Conservation (phyloP, 257 asterid genomes). For the Jasminum sambac region DNA sequence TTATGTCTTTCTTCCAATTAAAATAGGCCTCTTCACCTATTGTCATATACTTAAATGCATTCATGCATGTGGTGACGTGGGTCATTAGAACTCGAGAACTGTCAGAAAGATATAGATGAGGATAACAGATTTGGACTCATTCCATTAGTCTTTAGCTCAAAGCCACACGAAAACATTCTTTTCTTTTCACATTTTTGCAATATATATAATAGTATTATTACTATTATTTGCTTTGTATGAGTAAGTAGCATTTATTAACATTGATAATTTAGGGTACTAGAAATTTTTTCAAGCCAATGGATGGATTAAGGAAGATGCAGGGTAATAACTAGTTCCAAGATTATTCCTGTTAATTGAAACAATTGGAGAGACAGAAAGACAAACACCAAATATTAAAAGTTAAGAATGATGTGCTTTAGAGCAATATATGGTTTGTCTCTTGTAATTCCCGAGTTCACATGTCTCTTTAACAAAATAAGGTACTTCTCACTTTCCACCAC, state of each 20-base stretch:
- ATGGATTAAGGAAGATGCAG: not conserved
- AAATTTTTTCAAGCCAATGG: no score
- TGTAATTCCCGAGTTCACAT: not conserved
- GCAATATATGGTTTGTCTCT: constrained; percentile 3
- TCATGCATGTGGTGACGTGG: no score
- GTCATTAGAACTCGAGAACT: no score
- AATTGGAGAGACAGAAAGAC: not conserved
- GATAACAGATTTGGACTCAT: not conserved
- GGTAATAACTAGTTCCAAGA: not conserved
- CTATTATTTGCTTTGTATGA: no score
- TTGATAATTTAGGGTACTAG: no score
- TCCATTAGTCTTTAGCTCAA: not conserved
- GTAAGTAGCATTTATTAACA: no score
- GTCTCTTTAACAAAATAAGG: constrained; percentile 8
- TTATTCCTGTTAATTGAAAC: not conserved
- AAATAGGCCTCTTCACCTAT: no score
- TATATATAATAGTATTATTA: no score
- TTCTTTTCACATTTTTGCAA: no score
- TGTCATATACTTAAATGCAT: no score
- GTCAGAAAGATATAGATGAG: no score
- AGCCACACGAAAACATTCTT: not conserved
- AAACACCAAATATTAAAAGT: not conserved
- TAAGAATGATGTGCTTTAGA: not conserved
- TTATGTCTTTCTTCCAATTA: no score
- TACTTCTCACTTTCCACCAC: constrained; percentile 39